Base-by-base conservation (phyloP, 371 early-diverging fungal species). In the Smittium culicis region DNA sequence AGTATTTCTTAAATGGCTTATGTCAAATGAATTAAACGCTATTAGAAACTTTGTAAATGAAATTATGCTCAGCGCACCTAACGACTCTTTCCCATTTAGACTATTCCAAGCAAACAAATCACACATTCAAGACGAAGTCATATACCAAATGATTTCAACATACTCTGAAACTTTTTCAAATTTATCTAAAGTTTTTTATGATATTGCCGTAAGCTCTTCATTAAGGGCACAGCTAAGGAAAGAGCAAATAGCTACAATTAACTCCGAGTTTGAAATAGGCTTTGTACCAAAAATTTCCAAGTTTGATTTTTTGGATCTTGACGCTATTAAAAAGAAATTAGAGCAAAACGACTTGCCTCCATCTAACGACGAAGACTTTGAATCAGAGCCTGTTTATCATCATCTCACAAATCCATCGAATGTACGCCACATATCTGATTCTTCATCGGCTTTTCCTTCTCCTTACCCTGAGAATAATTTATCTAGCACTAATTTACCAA, bases 81-180 rank as follows among this genome's bases (percentile, higher is more conserved):
- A 1, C 8, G 31, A 31, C 14, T 34, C n/a, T n/a, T 31, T 35
- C n/a, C n/a, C 28, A n/a, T 30, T 30, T 33, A 63, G 11, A 35
- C 35, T 32, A 14, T 63, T 30, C 5, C n/a, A 29, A 32, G 5
- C 28, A 32, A 27, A 59, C 25, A 63, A 63, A 63, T n/a, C 2
- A 33, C 17, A 63, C n/a, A n/a, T 63, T 2, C 34, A 63, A n/a
- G 31, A 63, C 5, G 63, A 63, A 35, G 63, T 63, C n/a, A 33
- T 63, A 14, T 63, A 63, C n/a, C 63, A 35, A 32, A 24, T 63
- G n/a, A 5, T 63, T 3, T 30, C 63, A 63, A 34, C 35, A n/a
- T 5, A 63, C n/a, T 30, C 31, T 27, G 31, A 63, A 32, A 63
- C 63, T 30, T 27, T 33, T 27, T 63, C 33, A 2, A 5, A 30